These are phyloP conservation scores for Loxodes magnus DNA, from an alignment of 73 alveolate species.

Conservation along the genomic window DNA sequence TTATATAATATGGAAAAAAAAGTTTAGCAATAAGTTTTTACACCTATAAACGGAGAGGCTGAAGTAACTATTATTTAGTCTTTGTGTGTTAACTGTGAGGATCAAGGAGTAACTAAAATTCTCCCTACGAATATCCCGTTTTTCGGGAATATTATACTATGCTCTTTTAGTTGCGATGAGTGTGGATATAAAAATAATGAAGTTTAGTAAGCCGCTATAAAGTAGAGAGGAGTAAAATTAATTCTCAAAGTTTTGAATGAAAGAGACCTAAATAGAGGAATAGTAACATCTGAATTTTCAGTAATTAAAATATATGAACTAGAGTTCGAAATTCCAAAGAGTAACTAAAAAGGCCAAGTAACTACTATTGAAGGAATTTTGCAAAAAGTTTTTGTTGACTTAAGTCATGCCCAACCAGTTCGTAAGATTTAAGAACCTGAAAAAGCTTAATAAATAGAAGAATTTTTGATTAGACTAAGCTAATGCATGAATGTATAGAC, in stretches of 20 bases:
- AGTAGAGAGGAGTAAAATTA: conserved; percentile 18
- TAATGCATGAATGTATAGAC: conserved; percentile 40
- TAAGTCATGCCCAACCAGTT: conserved; percentile 5
- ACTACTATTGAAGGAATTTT: conserved; percentile 96
- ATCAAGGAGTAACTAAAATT: conserved; percentile 77
- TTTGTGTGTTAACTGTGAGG: conserved; percentile 83
- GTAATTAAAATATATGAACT: conserved; percentile 79
- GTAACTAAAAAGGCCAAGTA: conserved; percentile 75
- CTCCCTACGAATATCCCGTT: conserved; percentile 89
- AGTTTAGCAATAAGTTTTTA: too few relatives aligned
- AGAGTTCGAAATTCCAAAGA: conserved; percentile 77
- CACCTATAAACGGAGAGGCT: conserved; percentile 25
- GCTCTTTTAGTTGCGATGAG: conserved; percentile 84
- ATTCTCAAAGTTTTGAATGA: conserved; percentile 36
- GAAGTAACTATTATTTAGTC: conserved; percentile 81
- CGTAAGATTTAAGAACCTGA: conserved; percentile 70
- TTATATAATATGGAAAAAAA: too few relatives aligned
- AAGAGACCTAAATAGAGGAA: conserved; percentile 82
- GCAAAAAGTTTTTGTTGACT: conserved; percentile 24
- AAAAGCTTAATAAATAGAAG: conserved; percentile 22
- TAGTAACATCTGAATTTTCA: conserved; percentile 80
- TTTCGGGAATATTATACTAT: conserved; percentile 83
- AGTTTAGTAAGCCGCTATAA: conserved; percentile 66
- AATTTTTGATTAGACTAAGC: conserved; percentile 48
- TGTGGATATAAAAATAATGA: conserved; percentile 91